phyloP scores from a whole-genome alignment of 1,284 basidiomycete species.

The Cutaneotrichosporon dermatis region DNA sequence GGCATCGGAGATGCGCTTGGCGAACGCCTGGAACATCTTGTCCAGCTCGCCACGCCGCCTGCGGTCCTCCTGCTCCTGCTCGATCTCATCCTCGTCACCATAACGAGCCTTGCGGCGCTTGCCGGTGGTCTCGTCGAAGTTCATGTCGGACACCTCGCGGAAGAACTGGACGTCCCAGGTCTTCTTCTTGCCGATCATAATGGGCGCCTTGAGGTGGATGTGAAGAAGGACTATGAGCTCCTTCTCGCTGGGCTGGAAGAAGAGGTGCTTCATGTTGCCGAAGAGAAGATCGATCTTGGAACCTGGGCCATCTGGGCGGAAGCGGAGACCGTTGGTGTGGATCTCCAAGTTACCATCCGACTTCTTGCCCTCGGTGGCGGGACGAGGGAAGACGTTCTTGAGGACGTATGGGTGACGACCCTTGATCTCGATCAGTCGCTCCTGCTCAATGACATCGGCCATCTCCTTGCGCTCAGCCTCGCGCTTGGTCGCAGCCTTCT shows the following conservation, averaged over 20 bases:
- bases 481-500: conserved; percentile 94
- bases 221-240: conserved; percentile 94
- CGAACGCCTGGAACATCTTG: conserved; percentile 91
- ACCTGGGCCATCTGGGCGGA: conserved; percentile 75
- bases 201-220: conserved; percentile 88
- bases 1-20: conserved; percentile 87
- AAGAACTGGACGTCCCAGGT: conserved; percentile 97
- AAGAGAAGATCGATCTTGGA: conserved; percentile 77
- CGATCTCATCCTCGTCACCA: conserved; percentile 98
- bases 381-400: conserved; percentile 88
- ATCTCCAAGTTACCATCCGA: conserved; percentile 91
- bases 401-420: conserved; percentile 73
- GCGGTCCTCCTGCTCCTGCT: conserved; percentile 96
- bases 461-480: conserved; percentile 97
- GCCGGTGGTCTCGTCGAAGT: conserved; percentile 93
- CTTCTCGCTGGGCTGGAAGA: conserved; percentile 98
- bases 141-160: conserved; percentile 94
- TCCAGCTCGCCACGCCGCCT: conserved; percentile 84
- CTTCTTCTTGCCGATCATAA: conserved; percentile 99
- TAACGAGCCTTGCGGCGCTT: conserved; percentile 95
- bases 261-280: conserved; percentile 96
- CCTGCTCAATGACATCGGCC: conserved; percentile 96
- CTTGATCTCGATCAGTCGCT: conserved; percentile 78
- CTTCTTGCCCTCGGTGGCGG: conserved; percentile 56
- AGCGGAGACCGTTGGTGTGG: conserved; percentile 94